Evolutionary conservation across 2,329 filamentous ascomycete species (phyloP), one percentile per base, ranked within the genome.

Genomic region (Nemania sp.): DNA sequence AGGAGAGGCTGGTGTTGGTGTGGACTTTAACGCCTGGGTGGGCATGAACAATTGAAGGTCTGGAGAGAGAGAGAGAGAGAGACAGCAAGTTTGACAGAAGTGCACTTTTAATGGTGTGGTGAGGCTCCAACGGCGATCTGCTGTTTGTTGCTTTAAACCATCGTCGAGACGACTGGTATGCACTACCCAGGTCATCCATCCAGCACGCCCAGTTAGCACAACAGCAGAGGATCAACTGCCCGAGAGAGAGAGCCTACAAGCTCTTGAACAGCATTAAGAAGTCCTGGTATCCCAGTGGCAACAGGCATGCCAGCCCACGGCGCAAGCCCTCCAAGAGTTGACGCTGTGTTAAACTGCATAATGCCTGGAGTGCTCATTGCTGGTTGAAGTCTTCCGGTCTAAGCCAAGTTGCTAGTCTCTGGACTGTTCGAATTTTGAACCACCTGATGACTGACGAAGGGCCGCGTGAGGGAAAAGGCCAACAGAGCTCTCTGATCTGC

Each of bases 361-460:
- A 56, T 64, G 67, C 51, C 51, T 56, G 52, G 45, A 38, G 47
- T 63, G 63, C 67, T 58, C 58, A 65, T 63, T 58, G 66, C 62
- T 56, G 61, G 61, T 43, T 55, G 61, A 52, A 62, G 64, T 62
- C 62, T 65, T 57, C 49, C 38, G 54, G 43, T 70, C 55, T 63
- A 68, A 66, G 66, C 51, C 68, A 68, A 64, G 68, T 70, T 70
- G 68, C 66, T 70, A 70, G 66, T 66, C 58, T 68, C 62, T 64
- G 68, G 54, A 52, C 41, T 63, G 62, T 51, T 66, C 58, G 57
- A 45, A 43, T 54, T 63, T 54, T 66, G 62, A 63, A 63, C 58
- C 67, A 38, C 38, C 10, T 66, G 52, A 59, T 59, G 66, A 63
- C 26, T 41, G 63, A 64, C 55, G 38, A 66, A 41, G 51, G 59